These are phyloP conservation scores for Lathyrus aphaca DNA, from an alignment of 306 rosid genomes.

Conservation along the genomic window DNA sequence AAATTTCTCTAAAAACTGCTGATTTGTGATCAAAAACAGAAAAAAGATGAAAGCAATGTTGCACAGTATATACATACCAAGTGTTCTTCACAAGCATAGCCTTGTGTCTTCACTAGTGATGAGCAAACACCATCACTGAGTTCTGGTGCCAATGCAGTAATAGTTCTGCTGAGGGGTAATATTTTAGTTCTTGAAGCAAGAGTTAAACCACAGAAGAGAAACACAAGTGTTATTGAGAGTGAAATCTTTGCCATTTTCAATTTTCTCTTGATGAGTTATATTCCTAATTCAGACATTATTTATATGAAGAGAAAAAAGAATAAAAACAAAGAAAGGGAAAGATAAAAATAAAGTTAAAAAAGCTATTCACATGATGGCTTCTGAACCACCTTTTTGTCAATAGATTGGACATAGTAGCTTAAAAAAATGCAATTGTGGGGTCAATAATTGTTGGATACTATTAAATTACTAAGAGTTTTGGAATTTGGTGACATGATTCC, in stretches of 20 bases:
- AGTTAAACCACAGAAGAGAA: constrained; percentile 42
- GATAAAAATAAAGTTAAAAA: neutral
- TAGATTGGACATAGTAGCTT: constrained; percentile 35
- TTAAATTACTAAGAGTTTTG: constrained; percentile 32
- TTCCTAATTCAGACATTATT: constrained; percentile 40
- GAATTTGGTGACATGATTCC: constrained; percentile 36
- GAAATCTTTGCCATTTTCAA: constrained; percentile 43
- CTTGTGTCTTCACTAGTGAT: constrained; percentile 59
- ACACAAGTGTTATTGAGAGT: constrained; percentile 39
- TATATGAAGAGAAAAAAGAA: constrained; percentile 43
- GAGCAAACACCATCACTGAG: constrained; percentile 56
- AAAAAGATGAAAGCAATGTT: constrained; percentile 13
- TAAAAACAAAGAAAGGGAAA: constrained; percentile 4
- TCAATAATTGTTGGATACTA: constrained; percentile 32
- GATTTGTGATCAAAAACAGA: constrained; percentile 28
- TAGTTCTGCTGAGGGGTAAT: neutral
- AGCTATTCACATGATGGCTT: constrained; percentile 47
- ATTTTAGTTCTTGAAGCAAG: constrained; percentile 36
- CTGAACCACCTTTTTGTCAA: constrained; percentile 51
- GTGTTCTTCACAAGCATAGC: constrained; percentile 78
- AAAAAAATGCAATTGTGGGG: constrained; percentile 41
- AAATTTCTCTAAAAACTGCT: constrained; percentile 10
- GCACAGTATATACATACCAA: constrained; percentile 38
- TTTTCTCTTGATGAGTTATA: constrained; percentile 38
- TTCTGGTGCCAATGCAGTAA: constrained; percentile 41